A percentile compares a stretch with the other conserved stretches of the same genome.
Conservation (phyloP, 768 basidiomycete genomes). For the Lentinula aciculospora region DNA sequence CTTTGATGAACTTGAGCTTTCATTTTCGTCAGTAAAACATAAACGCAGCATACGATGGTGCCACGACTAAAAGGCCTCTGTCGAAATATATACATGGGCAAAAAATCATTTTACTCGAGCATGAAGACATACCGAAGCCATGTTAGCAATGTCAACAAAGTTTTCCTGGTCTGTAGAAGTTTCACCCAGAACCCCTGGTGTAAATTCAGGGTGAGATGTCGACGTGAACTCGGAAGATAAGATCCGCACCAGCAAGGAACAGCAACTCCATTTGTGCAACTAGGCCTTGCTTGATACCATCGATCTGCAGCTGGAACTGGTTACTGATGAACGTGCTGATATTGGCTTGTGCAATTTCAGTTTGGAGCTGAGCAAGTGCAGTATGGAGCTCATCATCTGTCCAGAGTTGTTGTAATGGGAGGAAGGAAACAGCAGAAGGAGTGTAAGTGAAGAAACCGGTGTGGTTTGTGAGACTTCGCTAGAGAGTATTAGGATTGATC, state of each 20-base stretch:
- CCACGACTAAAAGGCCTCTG: conserved; percentile 4
- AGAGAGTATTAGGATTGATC: background rate
- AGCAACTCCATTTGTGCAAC: conserved; percentile 1
- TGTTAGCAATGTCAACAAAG: background rate
- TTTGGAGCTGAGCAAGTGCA: background rate
- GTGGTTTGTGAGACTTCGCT: background rate
- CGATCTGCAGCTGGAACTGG: background rate
- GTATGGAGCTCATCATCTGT: background rate
- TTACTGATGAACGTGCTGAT: background rate
- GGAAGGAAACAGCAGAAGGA: background rate
- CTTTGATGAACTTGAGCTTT: background rate
- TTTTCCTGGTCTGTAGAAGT: background rate
- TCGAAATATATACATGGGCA: too few species aligned
- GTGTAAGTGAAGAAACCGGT: background rate
- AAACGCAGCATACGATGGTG: background rate
- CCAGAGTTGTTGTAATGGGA: background rate
- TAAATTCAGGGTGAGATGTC: background rate
- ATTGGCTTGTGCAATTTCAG: background rate
- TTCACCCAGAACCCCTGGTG: background rate
- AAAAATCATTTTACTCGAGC: too few species aligned
- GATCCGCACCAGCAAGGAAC: background rate
- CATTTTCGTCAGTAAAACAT: background rate
- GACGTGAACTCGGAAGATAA: background rate
- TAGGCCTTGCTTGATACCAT: background rate
- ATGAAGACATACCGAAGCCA: background rate